These are phyloP conservation scores for Caryopteris hybrid DNA, from an alignment of 305 asterid genomes.

Conservation along the genomic window DNA sequence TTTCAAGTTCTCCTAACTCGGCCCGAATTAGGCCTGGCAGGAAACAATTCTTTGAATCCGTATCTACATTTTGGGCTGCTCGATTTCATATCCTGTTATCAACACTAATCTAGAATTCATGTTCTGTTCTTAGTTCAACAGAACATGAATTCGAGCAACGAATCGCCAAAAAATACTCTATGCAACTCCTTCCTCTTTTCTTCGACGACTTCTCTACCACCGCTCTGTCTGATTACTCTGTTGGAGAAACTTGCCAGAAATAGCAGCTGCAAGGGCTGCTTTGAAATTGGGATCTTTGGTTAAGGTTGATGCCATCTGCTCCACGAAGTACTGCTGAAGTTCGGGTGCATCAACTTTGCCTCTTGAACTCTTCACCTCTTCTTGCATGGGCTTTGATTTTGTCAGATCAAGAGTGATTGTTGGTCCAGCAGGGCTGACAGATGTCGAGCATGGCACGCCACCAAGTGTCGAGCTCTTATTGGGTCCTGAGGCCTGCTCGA, in stretches of 20 bases:
- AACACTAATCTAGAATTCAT: too few species aligned
- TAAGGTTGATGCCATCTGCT: slow-evolving; percentile 91
- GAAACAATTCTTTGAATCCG: too few species aligned
- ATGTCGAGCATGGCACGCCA: slow-evolving; percentile 41
- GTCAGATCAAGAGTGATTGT: slow-evolving; percentile 56
- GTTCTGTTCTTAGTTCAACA: too few species aligned
- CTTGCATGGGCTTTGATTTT: slow-evolving; percentile 32
- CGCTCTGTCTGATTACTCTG: slow-evolving; percentile 32
- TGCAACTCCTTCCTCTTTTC: too few species aligned
- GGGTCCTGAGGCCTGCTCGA: slow-evolving; percentile 36
- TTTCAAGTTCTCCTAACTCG: too few species aligned
- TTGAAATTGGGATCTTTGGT: slow-evolving; percentile 90
- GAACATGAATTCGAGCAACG: too few species aligned
- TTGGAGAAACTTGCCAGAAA: slow-evolving; percentile 72
- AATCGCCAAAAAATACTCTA: too few species aligned
- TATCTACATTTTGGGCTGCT: not conserved
- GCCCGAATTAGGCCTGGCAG: too few species aligned
- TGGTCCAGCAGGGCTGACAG: slow-evolving; percentile 41
- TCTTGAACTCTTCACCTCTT: slow-evolving; percentile 20
- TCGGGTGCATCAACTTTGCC: slow-evolving; percentile 35
- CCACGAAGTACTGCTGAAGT: slow-evolving; percentile 53
- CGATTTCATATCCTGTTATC: too few species aligned
- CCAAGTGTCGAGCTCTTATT: slow-evolving; percentile 34
- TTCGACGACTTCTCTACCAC: slow-evolving; percentile 26
- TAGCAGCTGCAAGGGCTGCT: slow-evolving; percentile 89